Evolutionary conservation across 2,329 filamentous ascomycete species (phyloP).

Genomic region (Pseudogymnoascus sp.): DNA sequence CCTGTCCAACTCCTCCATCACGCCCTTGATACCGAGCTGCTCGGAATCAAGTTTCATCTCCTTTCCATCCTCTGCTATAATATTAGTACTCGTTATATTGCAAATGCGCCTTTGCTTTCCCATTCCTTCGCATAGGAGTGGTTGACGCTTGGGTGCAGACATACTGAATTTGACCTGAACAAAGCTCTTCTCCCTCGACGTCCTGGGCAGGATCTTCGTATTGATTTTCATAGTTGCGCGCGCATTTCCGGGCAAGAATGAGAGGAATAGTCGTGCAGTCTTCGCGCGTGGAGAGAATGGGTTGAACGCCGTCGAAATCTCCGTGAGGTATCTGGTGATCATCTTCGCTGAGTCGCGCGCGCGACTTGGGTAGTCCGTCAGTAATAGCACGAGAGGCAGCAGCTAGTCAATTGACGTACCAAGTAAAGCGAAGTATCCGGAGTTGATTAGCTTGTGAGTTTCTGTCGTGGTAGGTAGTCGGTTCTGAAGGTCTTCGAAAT

Average conservation of each 20-base stretch:
- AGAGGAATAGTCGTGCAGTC: slow-evolving; percentile 80
- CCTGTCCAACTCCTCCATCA: slow-evolving; percentile 81
- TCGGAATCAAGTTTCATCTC: slow-evolving; percentile 75
- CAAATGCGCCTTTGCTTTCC: background rate
- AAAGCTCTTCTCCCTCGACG: slow-evolving; percentile 58
- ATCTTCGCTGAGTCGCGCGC: slow-evolving; percentile 39
- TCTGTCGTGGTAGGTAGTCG: background rate
- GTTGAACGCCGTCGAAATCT: slow-evolving; percentile 82
- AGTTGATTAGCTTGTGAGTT: slow-evolving; percentile 6
- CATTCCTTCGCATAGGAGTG: background rate
- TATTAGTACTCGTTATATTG: slow-evolving; percentile 17
- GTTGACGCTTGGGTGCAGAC: slow-evolving; percentile 17
- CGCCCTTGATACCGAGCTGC: slow-evolving; percentile 73
- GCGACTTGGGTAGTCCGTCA: background rate
- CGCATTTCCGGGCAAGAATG: slow-evolving; percentile 71
- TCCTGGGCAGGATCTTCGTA: slow-evolving; percentile 64
- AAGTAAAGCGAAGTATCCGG: background rate
- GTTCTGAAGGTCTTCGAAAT: slow-evolving; percentile 1
- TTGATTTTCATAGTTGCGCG: slow-evolving; percentile 69
- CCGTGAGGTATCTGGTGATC: slow-evolving; percentile 81
- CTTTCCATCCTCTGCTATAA: slow-evolving; percentile 73
- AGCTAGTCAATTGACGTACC: background rate
- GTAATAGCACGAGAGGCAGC: background rate
- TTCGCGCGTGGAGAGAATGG: slow-evolving; percentile 75
- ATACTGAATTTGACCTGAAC: slow-evolving; percentile 81